A percentile compares a stretch with the other conserved stretches of the same genome.
Evolutionary conservation across 2,329 filamentous ascomycete genomes (phyloP).

Genomic region (Colletotrichum tropicale): DNA sequence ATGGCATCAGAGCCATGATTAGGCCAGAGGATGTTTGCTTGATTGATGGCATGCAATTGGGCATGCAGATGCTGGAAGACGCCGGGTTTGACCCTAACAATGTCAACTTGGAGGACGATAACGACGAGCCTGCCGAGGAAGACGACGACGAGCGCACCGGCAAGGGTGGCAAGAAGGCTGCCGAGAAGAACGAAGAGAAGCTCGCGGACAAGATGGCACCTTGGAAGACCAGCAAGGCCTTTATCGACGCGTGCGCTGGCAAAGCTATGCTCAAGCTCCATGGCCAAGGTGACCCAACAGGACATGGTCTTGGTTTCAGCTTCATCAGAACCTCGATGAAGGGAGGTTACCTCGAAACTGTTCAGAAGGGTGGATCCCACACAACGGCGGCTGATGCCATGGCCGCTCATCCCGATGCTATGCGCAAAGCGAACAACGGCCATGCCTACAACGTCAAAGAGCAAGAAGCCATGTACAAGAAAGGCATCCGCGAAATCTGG

Average conservation of each 20-base stretch:
- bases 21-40: slow-evolving; percentile 95
- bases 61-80: slow-evolving; percentile 87
- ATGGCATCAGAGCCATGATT: slow-evolving; percentile 83
- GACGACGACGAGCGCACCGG: slow-evolving; percentile 46
- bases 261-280: slow-evolving; percentile 98
- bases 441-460: slow-evolving; percentile 98
- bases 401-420: slow-evolving; percentile 66
- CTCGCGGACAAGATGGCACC: slow-evolving; percentile 90
- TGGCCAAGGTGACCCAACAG: slow-evolving; percentile 92
- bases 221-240: slow-evolving; percentile 97
- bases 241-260: slow-evolving; percentile 88
- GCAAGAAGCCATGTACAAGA: slow-evolving; percentile 90
- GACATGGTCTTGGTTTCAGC: slow-evolving; percentile 91
- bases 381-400: slow-evolving; percentile 81
- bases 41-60: slow-evolving; percentile 96
- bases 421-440: slow-evolving; percentile 83
- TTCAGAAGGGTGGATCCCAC: slow-evolving; percentile 62
- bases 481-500: slow-evolving; percentile 92
- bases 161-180: slow-evolving; percentile 49
- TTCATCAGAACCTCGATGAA: slow-evolving; percentile 99
- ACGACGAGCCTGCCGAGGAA: slow-evolving; percentile 59
- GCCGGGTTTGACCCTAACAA: slow-evolving; percentile 80
- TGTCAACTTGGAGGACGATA: slow-evolving; percentile 66
- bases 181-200: slow-evolving; percentile 66
- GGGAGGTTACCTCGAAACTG: slow-evolving; percentile 86